phyloP scores from a whole-genome alignment of 208 protist genomes.

The Naegleria lovaniensis region DNA sequence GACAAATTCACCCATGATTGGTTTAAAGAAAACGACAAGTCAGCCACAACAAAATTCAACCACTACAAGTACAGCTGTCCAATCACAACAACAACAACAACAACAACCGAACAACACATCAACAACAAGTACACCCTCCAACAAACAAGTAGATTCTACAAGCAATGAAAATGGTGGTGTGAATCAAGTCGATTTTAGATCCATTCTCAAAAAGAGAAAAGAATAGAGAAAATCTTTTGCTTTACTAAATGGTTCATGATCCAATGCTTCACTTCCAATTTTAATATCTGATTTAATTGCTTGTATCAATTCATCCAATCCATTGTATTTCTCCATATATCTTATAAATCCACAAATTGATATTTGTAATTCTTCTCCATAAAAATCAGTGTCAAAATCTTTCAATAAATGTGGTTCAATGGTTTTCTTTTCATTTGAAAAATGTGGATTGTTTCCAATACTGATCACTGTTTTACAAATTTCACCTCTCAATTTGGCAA shows the following conservation, averaged over 20 bases:
- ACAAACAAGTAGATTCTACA: not conserved
- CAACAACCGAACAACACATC: not conserved
- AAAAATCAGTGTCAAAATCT: slow-evolving; percentile 45
- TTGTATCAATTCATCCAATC: slow-evolving; percentile 24
- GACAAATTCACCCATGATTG: too few species aligned
- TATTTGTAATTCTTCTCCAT: slow-evolving; percentile 36
- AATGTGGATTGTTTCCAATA: slow-evolving; percentile 46
- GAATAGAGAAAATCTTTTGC: not conserved
- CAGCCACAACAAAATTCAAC: not conserved
- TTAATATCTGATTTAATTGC: slow-evolving; percentile 27
- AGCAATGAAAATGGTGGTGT: not conserved
- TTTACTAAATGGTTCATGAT: not conserved
- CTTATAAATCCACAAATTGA: slow-evolving; percentile 35
- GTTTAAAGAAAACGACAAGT: too few species aligned
- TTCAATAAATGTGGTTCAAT: slow-evolving; percentile 40
- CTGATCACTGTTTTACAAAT: slow-evolving; percentile 37
- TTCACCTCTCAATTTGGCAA: not conserved
- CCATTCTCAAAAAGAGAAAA: not conserved
- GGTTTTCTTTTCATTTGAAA: slow-evolving; percentile 36
- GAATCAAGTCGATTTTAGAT: not conserved
- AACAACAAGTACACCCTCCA: not conserved
- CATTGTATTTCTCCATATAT: slow-evolving; percentile 29
- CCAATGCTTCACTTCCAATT: not conserved
- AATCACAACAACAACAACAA: not conserved
- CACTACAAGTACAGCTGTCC: not conserved